phyloP scores from a whole-genome alignment of 148 eudicot genomes.

The Rhododendron mucronatum region DNA sequence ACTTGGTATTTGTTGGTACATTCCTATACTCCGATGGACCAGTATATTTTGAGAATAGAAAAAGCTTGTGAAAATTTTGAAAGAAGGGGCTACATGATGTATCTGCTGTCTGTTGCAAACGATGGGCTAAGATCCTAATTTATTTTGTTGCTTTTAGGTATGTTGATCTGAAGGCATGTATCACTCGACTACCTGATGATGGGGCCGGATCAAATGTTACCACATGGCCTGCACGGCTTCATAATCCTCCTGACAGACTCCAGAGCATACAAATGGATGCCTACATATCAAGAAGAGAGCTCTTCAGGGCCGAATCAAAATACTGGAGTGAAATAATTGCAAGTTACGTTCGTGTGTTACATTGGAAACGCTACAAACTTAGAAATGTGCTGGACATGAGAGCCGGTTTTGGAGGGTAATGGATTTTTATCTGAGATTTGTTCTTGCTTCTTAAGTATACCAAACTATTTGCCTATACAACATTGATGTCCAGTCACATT shows the following conservation, averaged over 20 bases:
- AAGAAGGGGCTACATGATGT: neutral
- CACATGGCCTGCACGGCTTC: constrained; percentile 81
- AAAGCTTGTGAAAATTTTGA: neutral
- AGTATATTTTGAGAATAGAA: neutral
- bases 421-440: constrained; percentile 5
- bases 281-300: constrained; percentile 83
- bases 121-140: neutral
- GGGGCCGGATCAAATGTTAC: constrained; percentile 68
- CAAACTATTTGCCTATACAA: neutral
- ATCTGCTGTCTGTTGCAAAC: neutral
- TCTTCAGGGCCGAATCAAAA: constrained; percentile 79
- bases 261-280: constrained; percentile 92
- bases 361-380: constrained; percentile 50
- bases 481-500: neutral
- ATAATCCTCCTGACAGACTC: constrained; percentile 79
- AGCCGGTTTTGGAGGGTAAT: constrained; percentile 96
- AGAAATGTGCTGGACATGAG: constrained; percentile 97
- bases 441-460: constrained; percentile 4
- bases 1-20: neutral
- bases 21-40: neutral
- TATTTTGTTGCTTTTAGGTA: constrained; percentile 44
- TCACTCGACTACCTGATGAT: constrained; percentile 74
- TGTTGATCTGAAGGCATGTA: constrained; percentile 77
- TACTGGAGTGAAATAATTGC: constrained; percentile 84
- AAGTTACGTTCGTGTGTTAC: constrained; percentile 65